Evolutionary conservation across 2,329 filamentous ascomycete genomes (phyloP), one percentile per base, ranked within the genome.

Genomic region (Apiospora arundinis): DNA sequence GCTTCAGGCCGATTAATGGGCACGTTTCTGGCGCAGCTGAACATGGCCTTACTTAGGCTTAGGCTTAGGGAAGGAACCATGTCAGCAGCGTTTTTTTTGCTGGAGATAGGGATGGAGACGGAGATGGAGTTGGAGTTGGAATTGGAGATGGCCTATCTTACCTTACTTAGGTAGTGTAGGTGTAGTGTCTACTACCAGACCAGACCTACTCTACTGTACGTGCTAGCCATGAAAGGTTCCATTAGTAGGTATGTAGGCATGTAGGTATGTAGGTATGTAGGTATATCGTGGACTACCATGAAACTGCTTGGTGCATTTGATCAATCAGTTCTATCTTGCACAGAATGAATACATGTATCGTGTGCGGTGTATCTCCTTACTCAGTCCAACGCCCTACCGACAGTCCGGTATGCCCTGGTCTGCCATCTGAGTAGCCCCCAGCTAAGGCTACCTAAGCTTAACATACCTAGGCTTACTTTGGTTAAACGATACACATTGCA

Each of bases 321-420:
- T 56, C 49, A 28, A 56, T 32, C 49, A 56, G 25, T 56, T 28
- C 6, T n/a, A n/a, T n/a, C n/a, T n/a, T n/a, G 12, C 32, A 56
- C 25, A 56, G 32, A 32, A n/a, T n/a, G n/a, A n/a, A n/a, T n/a
- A n/a, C n/a, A n/a, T n/a, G n/a, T n/a, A 32, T 32, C 32, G 32
- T 21, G 12, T 11, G 23, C 12, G 7, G 49, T 56, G 25, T 23
- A 28, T 18, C n/a, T n/a, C n/a, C 52, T 60, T 60, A 60, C 16
- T 60, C 52, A n/a, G 52, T 60, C 28, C 48, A 18, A 37, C 6
- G 16, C 28, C 25, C 52, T 60, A 63, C 56, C 56, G 56, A 63
- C 56, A 40, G 56, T 63, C 56, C 56, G 56, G 56, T 63, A 40
- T 63, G 56, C 56, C 56, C 32, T 63, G 56, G 56, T n/a, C 52